phyloP scores from a whole-genome alignment of 2,329 filamentous ascomycete genomes.

The Colletotrichum sp. region DNA sequence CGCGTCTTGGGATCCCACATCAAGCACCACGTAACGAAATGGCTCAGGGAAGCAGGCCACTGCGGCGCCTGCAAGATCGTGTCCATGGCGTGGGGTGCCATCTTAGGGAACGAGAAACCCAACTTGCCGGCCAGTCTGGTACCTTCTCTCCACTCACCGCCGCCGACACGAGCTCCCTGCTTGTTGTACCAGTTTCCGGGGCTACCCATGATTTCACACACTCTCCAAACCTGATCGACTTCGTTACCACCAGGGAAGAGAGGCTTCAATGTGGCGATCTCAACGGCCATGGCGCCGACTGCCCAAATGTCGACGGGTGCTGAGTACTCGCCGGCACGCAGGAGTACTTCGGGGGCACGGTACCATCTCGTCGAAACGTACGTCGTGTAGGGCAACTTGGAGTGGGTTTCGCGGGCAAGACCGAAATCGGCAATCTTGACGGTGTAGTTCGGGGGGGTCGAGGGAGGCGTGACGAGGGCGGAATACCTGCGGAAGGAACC shows the following conservation, averaged over 20 bases:
- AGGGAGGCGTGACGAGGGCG: constrained; percentile 89
- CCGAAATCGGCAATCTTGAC: constrained; percentile 99
- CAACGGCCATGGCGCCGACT: constrained; percentile 96
- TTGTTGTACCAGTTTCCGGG: constrained; percentile 99
- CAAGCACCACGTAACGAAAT: constrained; percentile 97
- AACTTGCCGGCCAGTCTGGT: constrained; percentile 92
- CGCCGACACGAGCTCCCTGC: constrained; percentile 82
- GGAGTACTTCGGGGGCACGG: constrained; percentile 90
- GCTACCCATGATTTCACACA: constrained; percentile 99
- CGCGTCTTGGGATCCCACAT: constrained; percentile 97
- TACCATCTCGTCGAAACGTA: constrained; percentile 99
- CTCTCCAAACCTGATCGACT: constrained; percentile 98
- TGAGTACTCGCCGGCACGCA: constrained; percentile 95
- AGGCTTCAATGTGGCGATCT: constrained; percentile 94
- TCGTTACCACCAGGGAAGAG: constrained; percentile 97
- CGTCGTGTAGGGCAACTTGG: constrained; percentile 94
- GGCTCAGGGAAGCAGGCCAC: constrained; percentile 86
- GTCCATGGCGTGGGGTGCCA: constrained; percentile 97
- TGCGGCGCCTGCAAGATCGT: constrained; percentile 89
- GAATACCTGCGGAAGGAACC: constrained; percentile 89
- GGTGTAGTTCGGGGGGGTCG: constrained; percentile 90
- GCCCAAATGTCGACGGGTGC: constrained; percentile 99
- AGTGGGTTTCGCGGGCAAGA: constrained; percentile 95
- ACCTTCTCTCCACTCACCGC: constrained; percentile 97
- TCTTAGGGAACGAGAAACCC: constrained; percentile 98